These are phyloP conservation scores for Thermoascus crustaceus DNA, from an alignment of 2,329 filamentous ascomycete species.

Conservation along the genomic window DNA sequence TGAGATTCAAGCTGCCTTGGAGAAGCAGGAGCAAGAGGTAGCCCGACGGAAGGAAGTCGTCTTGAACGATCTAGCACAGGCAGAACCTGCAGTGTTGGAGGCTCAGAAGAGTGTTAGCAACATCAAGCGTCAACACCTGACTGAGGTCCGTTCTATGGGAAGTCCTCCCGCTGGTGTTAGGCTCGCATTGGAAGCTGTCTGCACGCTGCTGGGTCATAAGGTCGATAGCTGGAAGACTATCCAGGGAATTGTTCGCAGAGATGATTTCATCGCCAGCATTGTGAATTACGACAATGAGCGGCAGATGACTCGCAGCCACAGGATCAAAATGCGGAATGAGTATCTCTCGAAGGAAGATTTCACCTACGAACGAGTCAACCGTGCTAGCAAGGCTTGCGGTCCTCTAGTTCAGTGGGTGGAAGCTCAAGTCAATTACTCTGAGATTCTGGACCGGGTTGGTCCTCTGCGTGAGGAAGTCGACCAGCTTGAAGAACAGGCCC, in stretches of 20 bases:
- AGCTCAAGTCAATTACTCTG: constrained; percentile 96
- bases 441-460: constrained; percentile 88
- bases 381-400: constrained; percentile 92
- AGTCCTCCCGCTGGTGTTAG: constrained; percentile 86
- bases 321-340: constrained; percentile 84
- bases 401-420: constrained; percentile 95
- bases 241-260: constrained; percentile 75
- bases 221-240: constrained; percentile 87
- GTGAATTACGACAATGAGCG: constrained; percentile 93
- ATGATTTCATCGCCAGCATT: constrained; percentile 97
- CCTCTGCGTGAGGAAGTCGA: constrained; percentile 85
- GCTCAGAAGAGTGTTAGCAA: constrained; percentile 95
- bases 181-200: constrained; percentile 91
- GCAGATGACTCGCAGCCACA: constrained; percentile 78
- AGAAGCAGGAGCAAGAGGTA: constrained; percentile 84
- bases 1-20: constrained; percentile 78
- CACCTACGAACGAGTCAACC: constrained; percentile 91
- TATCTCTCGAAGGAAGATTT: constrained; percentile 92
- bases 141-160: constrained; percentile 94
- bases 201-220: constrained; percentile 85
- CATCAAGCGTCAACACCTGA: constrained; percentile 95
- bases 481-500: constrained; percentile 75
- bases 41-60: constrained; percentile 76
- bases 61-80: constrained; percentile 74
- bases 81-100: constrained; percentile 86